A percentile compares a stretch with the other conserved stretches of the same genome.
These are phyloP conservation scores for Liriodendron chinense DNA, from an alignment of 164 flowering plant species.

Conservation along the genomic window DNA sequence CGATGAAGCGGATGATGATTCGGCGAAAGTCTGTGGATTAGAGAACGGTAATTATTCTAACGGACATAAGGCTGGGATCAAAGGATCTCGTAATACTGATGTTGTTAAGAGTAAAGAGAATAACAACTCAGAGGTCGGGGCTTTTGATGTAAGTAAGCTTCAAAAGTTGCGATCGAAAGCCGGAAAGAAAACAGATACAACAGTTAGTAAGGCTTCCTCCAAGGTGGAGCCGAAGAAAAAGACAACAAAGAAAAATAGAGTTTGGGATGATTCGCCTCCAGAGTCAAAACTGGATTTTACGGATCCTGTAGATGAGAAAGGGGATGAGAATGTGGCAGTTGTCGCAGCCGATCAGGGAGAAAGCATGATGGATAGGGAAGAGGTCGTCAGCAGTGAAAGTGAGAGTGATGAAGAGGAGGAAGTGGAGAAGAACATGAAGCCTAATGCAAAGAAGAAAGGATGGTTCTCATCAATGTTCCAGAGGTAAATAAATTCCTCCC, in stretches of 20 bases:
- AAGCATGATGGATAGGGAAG: constrained; percentile 96
- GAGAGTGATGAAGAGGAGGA: constrained; percentile 73
- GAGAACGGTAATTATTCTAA: constrained; percentile 43
- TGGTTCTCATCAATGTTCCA: constrained; percentile 98
- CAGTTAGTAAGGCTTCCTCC: constrained; percentile 45
- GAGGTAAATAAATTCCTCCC: constrained; percentile 44
- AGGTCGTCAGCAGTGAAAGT: constrained; percentile 74
- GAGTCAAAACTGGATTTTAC: constrained; percentile 81
- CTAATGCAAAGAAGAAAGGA: constrained; percentile 60
- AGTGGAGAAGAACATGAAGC: constrained; percentile 32
- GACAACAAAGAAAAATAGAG: constrained; percentile 75
- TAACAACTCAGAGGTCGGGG: constrained; percentile 49
- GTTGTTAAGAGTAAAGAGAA: constrained; percentile 55
- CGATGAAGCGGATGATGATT: too few species aligned
- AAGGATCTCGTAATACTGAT: constrained; percentile 24
- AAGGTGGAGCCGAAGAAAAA: constrained; percentile 71
- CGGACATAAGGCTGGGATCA: too few species aligned
- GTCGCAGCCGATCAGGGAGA: constrained; percentile 64
- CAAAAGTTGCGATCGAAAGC: constrained; percentile 59
- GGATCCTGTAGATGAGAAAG: constrained; percentile 65
- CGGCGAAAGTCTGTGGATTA: constrained; percentile 29
- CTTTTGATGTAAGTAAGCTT: constrained; percentile 91
- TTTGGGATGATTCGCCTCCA: constrained; percentile 80
- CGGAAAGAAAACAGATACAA: constrained; percentile 62
- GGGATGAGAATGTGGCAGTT: constrained; percentile 44